Conservation (phyloP, 1,284 basidiomycete species). For the Cryptococcus hybrid region DNA sequence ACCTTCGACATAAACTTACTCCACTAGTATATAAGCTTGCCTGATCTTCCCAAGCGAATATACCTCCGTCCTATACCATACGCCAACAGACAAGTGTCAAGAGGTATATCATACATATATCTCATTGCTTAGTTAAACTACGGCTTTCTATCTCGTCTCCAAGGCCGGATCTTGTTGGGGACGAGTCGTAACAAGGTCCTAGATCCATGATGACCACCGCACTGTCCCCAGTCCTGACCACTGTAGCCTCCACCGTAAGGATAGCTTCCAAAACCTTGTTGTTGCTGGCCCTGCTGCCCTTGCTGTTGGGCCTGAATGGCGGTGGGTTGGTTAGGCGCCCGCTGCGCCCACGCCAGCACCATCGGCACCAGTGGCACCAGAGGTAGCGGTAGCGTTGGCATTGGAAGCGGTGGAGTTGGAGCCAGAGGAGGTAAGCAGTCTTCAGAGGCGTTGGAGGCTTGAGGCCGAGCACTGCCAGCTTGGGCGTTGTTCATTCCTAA, state of each 20-base stretch:
- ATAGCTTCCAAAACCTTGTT: slow-evolving; percentile 19
- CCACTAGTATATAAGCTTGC: too few relatives aligned
- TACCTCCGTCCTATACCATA: too few relatives aligned
- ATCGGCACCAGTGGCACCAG: not conserved
- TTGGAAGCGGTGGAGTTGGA: not conserved
- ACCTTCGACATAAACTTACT: too few relatives aligned
- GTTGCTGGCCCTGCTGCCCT: slow-evolving; percentile 2
- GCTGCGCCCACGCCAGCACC: not conserved
- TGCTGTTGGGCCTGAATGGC: not conserved
- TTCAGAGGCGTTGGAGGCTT: not conserved
- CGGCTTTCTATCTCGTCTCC: too few relatives aligned
- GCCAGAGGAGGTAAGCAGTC: not conserved
- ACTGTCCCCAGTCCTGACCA: slow-evolving; percentile 33
- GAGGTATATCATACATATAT: too few relatives aligned
- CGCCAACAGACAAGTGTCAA: too few relatives aligned
- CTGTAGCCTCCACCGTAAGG: slow-evolving; percentile 25
- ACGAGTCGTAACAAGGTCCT: slow-evolving; percentile 2
- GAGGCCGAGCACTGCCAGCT: not conserved
- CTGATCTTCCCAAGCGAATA: too few relatives aligned
- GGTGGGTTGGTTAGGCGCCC: not conserved
- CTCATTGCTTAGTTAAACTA: too few relatives aligned
- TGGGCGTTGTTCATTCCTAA: not conserved
- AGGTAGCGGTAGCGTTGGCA: not conserved
- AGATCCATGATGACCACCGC: slow-evolving; percentile 20
- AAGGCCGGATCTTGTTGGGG: too few relatives aligned